A percentile compares a stretch with the other conserved stretches of the same genome.
Evolutionary conservation across 495 filamentous ascomycete species (phyloP).

Genomic region (Penicillium cataractarum): DNA sequence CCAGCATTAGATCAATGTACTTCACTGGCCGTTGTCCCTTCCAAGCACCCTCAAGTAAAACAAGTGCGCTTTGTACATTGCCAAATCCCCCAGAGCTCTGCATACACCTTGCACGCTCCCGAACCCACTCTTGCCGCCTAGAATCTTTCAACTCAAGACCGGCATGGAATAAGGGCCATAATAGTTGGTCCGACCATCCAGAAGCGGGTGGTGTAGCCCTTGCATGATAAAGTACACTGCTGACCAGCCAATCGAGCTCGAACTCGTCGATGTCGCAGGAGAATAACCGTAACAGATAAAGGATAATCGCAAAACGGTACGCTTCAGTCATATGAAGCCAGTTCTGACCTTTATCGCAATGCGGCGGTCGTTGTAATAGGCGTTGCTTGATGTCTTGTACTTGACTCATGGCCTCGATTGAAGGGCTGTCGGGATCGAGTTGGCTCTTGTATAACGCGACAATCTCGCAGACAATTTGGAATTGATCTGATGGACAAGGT

Average conservation of each 20-base stretch:
- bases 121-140: neutral
- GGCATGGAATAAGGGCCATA: neutral
- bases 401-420: neutral
- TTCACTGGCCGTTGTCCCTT: slow-evolving; percentile 5
- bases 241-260: neutral
- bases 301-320: neutral
- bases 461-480: neutral
- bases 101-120: neutral
- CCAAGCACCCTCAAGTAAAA: slow-evolving; percentile 8
- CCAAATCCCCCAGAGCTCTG: slow-evolving; percentile 11
- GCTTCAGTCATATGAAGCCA: neutral
- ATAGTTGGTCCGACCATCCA: neutral
- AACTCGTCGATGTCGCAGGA: neutral
- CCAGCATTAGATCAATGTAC: slow-evolving; percentile 14
- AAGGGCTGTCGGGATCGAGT: neutral
- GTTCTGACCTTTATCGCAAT: neutral
- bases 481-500: neutral
- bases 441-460: neutral
- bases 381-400: neutral
- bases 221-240: neutral
- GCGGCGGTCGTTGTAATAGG: neutral
- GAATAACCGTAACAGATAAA: neutral
- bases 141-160: neutral
- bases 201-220: neutral
- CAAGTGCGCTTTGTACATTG: slow-evolving; percentile 16